phyloP scores from a whole-genome alignment of 371 early-diverging fungal species.

The Paramicrosporidium saccamoebae region DNA sequence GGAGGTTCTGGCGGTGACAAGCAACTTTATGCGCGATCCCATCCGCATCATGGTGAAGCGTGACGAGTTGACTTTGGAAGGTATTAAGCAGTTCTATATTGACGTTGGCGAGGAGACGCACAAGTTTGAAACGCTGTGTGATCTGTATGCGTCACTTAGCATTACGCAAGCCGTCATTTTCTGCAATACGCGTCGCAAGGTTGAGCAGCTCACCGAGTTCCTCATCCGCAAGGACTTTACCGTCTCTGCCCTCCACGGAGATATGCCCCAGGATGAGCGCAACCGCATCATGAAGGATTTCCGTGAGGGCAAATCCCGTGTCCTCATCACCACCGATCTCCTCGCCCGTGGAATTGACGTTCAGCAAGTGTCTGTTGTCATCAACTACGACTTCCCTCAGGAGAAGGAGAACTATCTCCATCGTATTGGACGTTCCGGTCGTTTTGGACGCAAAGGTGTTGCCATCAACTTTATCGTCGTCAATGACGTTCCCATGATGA shows the following conservation, averaged over 20 bases:
- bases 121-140: constrained; percentile 84
- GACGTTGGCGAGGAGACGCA: constrained; percentile 82
- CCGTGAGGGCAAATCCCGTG: constrained; percentile 46
- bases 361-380: constrained; percentile 81
- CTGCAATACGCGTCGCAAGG: constrained; percentile 92
- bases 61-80: constrained; percentile 98
- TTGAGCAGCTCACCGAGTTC: constrained; percentile 83
- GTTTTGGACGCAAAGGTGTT: constrained; percentile 88
- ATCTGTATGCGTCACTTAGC: constrained; percentile 76
- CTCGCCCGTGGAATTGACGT: constrained; percentile 94
- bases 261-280: constrained; percentile 74
- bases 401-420: constrained; percentile 77
- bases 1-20: constrained; percentile 87
- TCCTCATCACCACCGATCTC: constrained; percentile 76
- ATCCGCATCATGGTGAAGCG: constrained; percentile 95
- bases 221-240: constrained; percentile 76
- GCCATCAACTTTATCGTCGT: constrained; percentile 86
- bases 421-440: constrained; percentile 43
- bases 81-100: constrained; percentile 97
- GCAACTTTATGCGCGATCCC: constrained; percentile 89
- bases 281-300: constrained; percentile 71
- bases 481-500: constrained; percentile 49
- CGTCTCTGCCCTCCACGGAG: constrained; percentile 94
- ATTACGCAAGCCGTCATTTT: constrained; percentile 97
- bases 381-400: constrained; percentile 83